Evolutionary conservation across 1,139 yeast species (phyloP).

Genomic region (Wickerhamomyces sp.): DNA sequence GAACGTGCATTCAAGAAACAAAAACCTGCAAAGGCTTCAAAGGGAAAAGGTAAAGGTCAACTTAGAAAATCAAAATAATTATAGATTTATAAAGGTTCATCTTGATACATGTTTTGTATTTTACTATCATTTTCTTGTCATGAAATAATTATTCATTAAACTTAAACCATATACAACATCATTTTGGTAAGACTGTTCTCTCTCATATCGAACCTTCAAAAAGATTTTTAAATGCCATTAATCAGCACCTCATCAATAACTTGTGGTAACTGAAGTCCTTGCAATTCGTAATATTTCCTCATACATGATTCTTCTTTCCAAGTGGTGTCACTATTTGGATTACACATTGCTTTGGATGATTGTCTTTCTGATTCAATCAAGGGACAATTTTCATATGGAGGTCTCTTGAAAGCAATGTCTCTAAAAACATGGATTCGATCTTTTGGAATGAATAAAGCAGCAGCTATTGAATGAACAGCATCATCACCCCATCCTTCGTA

Average conservation of each 20-base stretch:
- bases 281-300: neutral
- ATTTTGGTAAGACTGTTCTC: no score
- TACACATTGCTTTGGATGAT: slow-evolving; percentile 44
- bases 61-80: neutral
- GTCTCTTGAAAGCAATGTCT: slow-evolving; percentile 51
- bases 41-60: slow-evolving; percentile 6
- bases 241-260: no score
- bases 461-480: slow-evolving; percentile 54
- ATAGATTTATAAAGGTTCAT: no score
- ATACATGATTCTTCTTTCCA: neutral
- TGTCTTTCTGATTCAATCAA: slow-evolving; percentile 36
- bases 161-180: no score
- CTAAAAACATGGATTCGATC: slow-evolving; percentile 45
- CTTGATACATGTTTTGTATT: no score
- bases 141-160: no score
- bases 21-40: slow-evolving; percentile 23
- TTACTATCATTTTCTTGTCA: no score
- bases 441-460: slow-evolving; percentile 40
- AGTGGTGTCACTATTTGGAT: slow-evolving; percentile 22
- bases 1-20: slow-evolving; percentile 35
- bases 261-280: neutral
- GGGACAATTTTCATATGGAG: slow-evolving; percentile 57
- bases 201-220: no score
- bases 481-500: slow-evolving; percentile 67
- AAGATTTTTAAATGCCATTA: no score